Percentiles rank a stretch among this genome's conserved stretches.
Evolutionary conservation across 345 rosid species (phyloP).

Genomic region (Camelina sativa): DNA sequence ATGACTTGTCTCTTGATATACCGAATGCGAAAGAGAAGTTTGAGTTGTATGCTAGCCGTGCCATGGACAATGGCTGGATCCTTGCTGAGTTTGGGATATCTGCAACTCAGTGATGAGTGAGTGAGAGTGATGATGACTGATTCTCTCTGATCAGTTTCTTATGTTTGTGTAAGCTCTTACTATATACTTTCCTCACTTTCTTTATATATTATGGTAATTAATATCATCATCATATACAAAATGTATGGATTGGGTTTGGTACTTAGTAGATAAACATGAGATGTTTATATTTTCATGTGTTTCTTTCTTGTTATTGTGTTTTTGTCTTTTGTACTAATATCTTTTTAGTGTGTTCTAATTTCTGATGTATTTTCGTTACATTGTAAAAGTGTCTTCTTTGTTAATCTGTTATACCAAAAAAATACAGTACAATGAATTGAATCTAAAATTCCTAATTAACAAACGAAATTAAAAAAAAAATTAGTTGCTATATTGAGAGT

Average conservation of each 20-base stretch:
- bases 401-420: no score
- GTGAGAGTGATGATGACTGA: conserved; percentile 32
- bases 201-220: conserved; percentile 16
- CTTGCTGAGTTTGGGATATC: conserved; percentile 54
- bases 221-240: conserved; percentile 1
- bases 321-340: conserved; percentile 23
- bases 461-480: no score
- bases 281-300: conserved; percentile 32
- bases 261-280: conserved; percentile 30
- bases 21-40: conserved; percentile 93
- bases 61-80: conserved; percentile 87
- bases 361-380: conserved; percentile 12
- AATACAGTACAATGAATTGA: no score
- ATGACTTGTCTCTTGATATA: conserved; percentile 95
- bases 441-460: no score
- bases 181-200: conserved; percentile 15
- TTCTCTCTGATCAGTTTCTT: conserved; percentile 37
- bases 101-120: conserved; percentile 35
- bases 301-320: conserved; percentile 19
- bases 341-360: conserved; percentile 28
- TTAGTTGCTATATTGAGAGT: no score
- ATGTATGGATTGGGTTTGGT: conserved; percentile 18
- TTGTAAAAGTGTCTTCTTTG: background rate
- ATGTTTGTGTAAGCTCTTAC: conserved; percentile 38
- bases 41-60: conserved; percentile 63